Conservation (phyloP, 2,329 filamentous ascomycete genomes). For the Trichophyton equinum region DNA sequence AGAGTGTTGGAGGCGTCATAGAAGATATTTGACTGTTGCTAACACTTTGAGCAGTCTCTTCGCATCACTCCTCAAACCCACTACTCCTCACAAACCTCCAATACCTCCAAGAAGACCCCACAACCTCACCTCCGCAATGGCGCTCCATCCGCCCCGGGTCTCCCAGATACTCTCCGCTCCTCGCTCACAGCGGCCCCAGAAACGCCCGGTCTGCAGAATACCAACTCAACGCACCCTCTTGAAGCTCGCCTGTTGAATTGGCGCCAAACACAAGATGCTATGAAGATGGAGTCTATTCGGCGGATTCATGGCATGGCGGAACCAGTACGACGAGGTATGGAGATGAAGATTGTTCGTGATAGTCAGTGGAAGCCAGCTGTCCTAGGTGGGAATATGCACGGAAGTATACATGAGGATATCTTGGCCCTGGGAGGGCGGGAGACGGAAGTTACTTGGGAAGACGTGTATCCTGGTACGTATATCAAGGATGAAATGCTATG, state of each 20-base stretch:
- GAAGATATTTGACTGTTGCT: not conserved
- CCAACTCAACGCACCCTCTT: constrained; percentile 64
- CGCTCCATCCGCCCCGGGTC: constrained; percentile 81
- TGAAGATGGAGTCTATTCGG: constrained; percentile 81
- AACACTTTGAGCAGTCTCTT: constrained; percentile 51
- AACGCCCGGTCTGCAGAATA: constrained; percentile 29
- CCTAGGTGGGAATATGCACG: constrained; percentile 45
- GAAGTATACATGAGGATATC: constrained; percentile 78
- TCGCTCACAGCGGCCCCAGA: constrained; percentile 56
- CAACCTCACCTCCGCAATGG: constrained; percentile 45
- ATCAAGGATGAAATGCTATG: not conserved
- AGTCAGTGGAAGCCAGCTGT: constrained; percentile 63
- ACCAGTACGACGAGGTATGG: constrained; percentile 86
- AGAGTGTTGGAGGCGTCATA: not conserved
- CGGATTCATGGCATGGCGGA: constrained; percentile 85
- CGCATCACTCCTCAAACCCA: constrained; percentile 66
- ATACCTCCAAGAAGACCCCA: constrained; percentile 47
- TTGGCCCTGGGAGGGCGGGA: constrained; percentile 58
- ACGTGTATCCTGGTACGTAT: constrained; percentile 62
- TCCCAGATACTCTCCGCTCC: constrained; percentile 84
- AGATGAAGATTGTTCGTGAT: constrained; percentile 72
- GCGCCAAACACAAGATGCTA: constrained; percentile 73
- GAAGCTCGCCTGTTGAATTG: constrained; percentile 80
- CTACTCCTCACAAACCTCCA: constrained; percentile 54
- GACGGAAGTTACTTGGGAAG: constrained; percentile 74